phyloP scores from a whole-genome alignment of 352 stramenopile genomes.

The Pythium brachiatum region DNA sequence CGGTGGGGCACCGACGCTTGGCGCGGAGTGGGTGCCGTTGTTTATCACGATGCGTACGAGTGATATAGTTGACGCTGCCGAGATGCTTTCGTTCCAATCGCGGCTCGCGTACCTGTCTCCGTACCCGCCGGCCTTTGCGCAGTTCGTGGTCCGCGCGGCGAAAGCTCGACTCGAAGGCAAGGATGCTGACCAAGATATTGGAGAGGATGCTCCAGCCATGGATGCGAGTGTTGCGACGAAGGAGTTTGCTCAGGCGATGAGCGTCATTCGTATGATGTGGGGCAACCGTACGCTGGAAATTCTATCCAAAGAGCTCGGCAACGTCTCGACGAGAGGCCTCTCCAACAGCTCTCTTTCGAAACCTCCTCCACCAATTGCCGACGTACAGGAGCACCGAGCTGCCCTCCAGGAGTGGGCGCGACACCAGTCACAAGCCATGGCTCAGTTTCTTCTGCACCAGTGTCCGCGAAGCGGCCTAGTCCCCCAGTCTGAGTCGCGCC shows the following conservation, averaged over 20 bases:
- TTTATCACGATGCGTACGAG: slow-evolving; percentile 35
- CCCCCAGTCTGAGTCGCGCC: background rate
- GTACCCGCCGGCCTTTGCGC: slow-evolving; percentile 43
- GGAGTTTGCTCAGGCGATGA: slow-evolving; percentile 9
- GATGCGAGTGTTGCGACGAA: background rate
- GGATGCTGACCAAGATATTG: background rate
- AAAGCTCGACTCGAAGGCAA: slow-evolving; percentile 4
- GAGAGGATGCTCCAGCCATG: background rate
- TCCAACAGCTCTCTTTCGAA: background rate
- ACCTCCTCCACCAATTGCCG: background rate
- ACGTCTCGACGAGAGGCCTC: background rate
- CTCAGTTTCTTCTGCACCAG: background rate
- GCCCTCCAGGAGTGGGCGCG: background rate
- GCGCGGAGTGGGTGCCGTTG: slow-evolving; percentile 36
- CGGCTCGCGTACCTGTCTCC: slow-evolving; percentile 34
- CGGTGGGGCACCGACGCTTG: slow-evolving; percentile 48
- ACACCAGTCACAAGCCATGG: background rate
- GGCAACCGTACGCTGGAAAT: background rate
- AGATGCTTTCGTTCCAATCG: slow-evolving; percentile 35
- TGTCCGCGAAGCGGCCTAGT: background rate
- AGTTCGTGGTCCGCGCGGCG: slow-evolving; percentile 53
- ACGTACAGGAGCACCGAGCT: background rate
- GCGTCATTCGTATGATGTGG: slow-evolving; percentile 1
- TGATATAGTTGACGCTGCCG: slow-evolving; percentile 47
- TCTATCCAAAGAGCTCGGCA: background rate